Evolutionary conservation across 2,329 filamentous ascomycete genomes (phyloP).

Genomic region (Clonostachys sp.): DNA sequence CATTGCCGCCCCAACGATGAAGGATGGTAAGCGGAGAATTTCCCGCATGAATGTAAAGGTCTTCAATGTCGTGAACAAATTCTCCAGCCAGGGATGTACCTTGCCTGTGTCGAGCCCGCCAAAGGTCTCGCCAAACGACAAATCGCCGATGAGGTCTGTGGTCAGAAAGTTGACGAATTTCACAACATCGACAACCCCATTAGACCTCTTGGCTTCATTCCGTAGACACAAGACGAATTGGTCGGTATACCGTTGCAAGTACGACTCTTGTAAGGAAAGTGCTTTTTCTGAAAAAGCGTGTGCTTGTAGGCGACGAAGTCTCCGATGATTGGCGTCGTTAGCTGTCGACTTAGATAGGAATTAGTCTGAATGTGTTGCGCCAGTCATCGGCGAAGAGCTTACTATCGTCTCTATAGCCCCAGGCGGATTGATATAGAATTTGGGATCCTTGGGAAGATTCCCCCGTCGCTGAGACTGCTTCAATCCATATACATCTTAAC

Average conservation of each 20-base stretch:
- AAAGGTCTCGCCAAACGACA: conserved; percentile 15
- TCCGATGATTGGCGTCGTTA: not conserved
- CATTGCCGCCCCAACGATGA: not conserved
- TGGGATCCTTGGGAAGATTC: not conserved
- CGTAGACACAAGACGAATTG: conserved; percentile 12
- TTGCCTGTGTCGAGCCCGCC: not conserved
- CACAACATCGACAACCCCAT: conserved; percentile 6
- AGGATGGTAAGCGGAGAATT: not conserved
- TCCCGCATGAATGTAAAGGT: not conserved
- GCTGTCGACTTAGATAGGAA: not conserved
- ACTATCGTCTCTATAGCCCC: not conserved
- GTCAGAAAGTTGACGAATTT: conserved; percentile 13
- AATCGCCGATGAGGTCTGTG: conserved; percentile 7
- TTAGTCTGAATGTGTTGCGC: too few relatives aligned
- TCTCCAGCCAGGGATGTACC: not conserved
- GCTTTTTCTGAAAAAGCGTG: conserved; percentile 10
- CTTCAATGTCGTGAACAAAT: not conserved
- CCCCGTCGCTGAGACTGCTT: not conserved
- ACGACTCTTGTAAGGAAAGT: conserved; percentile 21
- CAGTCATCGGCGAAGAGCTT: not conserved
- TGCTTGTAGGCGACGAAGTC: not conserved
- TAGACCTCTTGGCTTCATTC: not conserved
- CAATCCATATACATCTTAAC: not conserved
- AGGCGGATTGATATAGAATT: not conserved
- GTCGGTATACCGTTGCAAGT: conserved; percentile 17